These are phyloP conservation scores for Sparassis latifolia DNA, from an alignment of 1,284 basidiomycete genomes.

Conservation along the genomic window DNA sequence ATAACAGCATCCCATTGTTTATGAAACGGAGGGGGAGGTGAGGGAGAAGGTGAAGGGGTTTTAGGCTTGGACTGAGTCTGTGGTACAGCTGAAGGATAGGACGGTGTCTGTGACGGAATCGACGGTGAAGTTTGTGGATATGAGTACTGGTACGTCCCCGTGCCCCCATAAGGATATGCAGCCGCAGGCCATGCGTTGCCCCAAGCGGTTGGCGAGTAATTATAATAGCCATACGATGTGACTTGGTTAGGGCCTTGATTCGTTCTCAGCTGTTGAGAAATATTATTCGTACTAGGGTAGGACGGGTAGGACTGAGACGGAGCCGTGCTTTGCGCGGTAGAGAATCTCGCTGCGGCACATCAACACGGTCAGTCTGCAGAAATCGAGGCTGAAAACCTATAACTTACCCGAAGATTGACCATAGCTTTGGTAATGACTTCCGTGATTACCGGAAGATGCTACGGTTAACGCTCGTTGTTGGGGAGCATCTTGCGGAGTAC, in stretches of 20 bases:
- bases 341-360: no score
- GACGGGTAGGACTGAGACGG: no score
- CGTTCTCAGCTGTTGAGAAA: neutral
- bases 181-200: conserved; percentile 18
- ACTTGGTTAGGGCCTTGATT: neutral
- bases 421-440: no score
- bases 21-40: conserved; percentile 36
- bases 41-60: conserved; percentile 11
- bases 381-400: no score
- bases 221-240: conserved; percentile 19
- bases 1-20: conserved; percentile 60
- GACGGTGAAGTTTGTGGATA: conserved; percentile 1
- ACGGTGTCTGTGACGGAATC: neutral
- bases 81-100: conserved; percentile 1
- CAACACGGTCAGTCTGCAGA: no score
- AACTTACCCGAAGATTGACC: no score
- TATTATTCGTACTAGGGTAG: neutral
- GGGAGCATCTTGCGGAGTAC: no score
- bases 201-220: conserved; percentile 19
- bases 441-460: no score
- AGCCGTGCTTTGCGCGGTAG: no score
- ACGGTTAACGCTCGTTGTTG: no score
- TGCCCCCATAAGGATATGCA: conserved; percentile 12
- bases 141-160: conserved; percentile 9
- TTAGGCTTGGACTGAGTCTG: conserved; percentile 8